Evolutionary conservation across 495 filamentous ascomycete species (phyloP).

Genomic region (Cryomyces minteri): DNA sequence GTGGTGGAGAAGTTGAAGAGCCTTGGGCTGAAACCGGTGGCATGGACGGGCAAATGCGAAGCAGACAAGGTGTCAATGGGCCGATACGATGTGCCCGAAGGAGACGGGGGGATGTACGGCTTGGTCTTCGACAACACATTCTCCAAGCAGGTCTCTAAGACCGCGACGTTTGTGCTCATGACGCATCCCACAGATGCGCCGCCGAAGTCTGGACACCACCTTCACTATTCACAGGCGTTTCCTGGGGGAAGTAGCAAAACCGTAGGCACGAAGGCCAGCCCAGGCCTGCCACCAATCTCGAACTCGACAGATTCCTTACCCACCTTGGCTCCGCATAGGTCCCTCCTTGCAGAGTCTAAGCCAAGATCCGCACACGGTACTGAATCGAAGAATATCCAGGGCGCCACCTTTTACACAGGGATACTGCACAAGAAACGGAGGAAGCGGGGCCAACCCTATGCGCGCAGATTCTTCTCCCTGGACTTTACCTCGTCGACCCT

Average conservation of each 20-base stretch:
- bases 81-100: slow-evolving; percentile 55
- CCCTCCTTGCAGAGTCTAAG: slow-evolving; percentile 6
- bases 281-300: slow-evolving; percentile 8
- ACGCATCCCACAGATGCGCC: slow-evolving; percentile 76
- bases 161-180: slow-evolving; percentile 79
- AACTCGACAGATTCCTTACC: slow-evolving; percentile 20
- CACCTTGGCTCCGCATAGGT: slow-evolving; percentile 3
- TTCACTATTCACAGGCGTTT: slow-evolving; percentile 34
- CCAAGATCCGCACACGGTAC: slow-evolving; percentile 12
- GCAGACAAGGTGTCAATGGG: slow-evolving; percentile 91
- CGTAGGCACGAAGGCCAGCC: slow-evolving; percentile 24
- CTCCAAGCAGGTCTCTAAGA: slow-evolving; percentile 88
- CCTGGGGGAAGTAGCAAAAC: slow-evolving; percentile 28
- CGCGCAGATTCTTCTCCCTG: slow-evolving; percentile 81
- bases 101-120: slow-evolving; percentile 81
- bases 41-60: slow-evolving; percentile 88
- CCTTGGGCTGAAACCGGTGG: slow-evolving; percentile 70
- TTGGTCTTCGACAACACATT: slow-evolving; percentile 98
- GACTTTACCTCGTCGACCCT: slow-evolving; percentile 82
- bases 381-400: slow-evolving; percentile 1
- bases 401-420: slow-evolving; percentile 51
- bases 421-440: slow-evolving; percentile 72
- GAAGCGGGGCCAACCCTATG: slow-evolving; percentile 87
- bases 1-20: slow-evolving; percentile 66
- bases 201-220: slow-evolving; percentile 58